A percentile compares a stretch with the other conserved stretches of the same genome.
phyloP scores from a whole-genome alignment of 2,329 filamentous ascomycete species.

The Neonectria ditissima region DNA sequence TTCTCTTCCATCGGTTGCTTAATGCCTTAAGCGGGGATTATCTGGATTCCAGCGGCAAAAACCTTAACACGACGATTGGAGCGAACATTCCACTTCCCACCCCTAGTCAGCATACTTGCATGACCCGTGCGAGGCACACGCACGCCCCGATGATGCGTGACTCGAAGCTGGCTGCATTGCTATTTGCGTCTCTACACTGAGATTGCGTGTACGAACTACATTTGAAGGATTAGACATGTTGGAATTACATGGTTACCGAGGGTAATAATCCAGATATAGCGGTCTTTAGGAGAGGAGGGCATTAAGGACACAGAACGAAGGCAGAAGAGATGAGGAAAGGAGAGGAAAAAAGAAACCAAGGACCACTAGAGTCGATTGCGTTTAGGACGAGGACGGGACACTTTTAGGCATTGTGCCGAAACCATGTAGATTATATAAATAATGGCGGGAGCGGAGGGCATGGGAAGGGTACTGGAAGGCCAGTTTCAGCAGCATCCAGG shows the following conservation, averaged over 20 bases:
- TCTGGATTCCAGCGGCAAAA: conserved; percentile 25
- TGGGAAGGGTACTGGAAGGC: conserved; percentile 12
- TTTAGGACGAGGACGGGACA: conserved; percentile 27
- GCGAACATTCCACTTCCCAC: conserved; percentile 21
- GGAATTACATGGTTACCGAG: conserved; percentile 44
- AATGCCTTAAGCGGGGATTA: conserved; percentile 28
- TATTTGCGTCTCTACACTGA: conserved; percentile 42
- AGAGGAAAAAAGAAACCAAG: not conserved
- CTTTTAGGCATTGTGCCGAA: conserved; percentile 29
- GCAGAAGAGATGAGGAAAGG: conserved; percentile 16
- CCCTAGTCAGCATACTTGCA: conserved; percentile 27
- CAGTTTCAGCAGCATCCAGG: conserved; percentile 17
- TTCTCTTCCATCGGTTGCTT: conserved; percentile 40
- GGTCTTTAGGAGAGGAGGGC: conserved; percentile 35
- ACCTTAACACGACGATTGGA: conserved; percentile 29
- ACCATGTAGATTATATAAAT: conserved; percentile 46
- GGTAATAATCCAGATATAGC: conserved; percentile 41
- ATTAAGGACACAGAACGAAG: conserved; percentile 28
- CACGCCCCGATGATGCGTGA: conserved; percentile 22
- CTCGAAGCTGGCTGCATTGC: conserved; percentile 27
- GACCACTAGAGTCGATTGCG: conserved; percentile 25
- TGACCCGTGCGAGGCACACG: conserved; percentile 2
- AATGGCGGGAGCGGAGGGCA: conserved; percentile 31
- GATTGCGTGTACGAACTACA: conserved; percentile 49
- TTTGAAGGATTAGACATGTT: conserved; percentile 46